Evolutionary conservation across 371 early-diverging fungal species (phyloP).

Genomic region (Cokeromyces recurvatus): DNA sequence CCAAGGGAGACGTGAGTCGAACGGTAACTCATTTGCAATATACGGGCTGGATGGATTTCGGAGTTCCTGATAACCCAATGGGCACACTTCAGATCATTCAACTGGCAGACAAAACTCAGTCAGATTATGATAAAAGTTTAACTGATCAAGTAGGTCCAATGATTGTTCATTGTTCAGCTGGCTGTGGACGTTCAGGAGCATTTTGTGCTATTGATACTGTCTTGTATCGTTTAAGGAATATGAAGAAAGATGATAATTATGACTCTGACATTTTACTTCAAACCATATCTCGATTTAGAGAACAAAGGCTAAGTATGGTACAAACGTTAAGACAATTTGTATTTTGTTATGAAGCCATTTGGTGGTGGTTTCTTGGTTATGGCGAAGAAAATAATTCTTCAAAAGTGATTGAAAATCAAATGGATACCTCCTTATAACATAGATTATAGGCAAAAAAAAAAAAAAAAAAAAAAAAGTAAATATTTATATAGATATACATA

Average conservation of each 20-base stretch:
- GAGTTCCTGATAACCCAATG: constrained; percentile 62
- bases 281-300: constrained; percentile 67
- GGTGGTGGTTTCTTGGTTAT: constrained; percentile 49
- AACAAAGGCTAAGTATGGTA: constrained; percentile 83
- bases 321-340: constrained; percentile 87
- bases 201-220: constrained; percentile 84
- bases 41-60: constrained; percentile 90
- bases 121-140: neutral
- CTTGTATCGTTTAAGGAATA: constrained; percentile 20
- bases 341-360: constrained; percentile 87
- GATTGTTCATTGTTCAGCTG: constrained; percentile 97
- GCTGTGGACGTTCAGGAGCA: constrained; percentile 95
- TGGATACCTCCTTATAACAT: too few relatives aligned
- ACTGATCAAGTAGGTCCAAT: constrained; percentile 52
- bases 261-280: constrained; percentile 55
- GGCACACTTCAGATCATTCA: constrained; percentile 59
- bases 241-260: constrained; percentile 2
- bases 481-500: too few relatives aligned
- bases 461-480: too few relatives aligned
- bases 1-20: constrained; percentile 11
- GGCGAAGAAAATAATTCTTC: constrained; percentile 4
- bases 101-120: constrained; percentile 52
- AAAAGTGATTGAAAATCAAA: too few relatives aligned
- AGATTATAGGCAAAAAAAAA: too few relatives aligned
- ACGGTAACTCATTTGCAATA: constrained; percentile 75